Percentiles rank a stretch among this genome's conserved stretches.
Evolutionary conservation across 1,284 basidiomycete species (phyloP).

Genomic region (Takashimella tepidaria): DNA sequence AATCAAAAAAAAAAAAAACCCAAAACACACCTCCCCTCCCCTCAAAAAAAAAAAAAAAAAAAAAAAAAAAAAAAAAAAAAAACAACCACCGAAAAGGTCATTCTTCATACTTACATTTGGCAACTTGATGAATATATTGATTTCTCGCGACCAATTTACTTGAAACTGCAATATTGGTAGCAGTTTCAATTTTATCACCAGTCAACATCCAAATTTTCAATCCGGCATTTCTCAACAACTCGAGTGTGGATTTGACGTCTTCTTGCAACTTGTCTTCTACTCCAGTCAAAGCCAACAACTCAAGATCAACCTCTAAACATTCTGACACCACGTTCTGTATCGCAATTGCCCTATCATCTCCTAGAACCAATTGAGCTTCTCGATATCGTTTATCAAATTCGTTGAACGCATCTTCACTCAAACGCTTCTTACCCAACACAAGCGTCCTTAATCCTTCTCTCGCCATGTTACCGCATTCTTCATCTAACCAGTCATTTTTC

Average conservation of each 20-base stretch:
- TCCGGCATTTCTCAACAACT: conserved; percentile 89
- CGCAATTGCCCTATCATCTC: conserved; percentile 75
- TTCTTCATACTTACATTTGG: conserved; percentile 67
- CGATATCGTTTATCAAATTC: conserved; percentile 73
- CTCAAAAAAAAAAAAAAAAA: too few species aligned
- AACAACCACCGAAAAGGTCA: too few species aligned
- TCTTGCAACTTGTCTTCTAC: conserved; percentile 99
- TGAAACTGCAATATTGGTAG: conserved; percentile 95
- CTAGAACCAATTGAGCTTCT: conserved; percentile 62
- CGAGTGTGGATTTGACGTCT: conserved; percentile 89
- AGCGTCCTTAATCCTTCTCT: conserved; percentile 91
- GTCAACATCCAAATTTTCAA: conserved; percentile 99
- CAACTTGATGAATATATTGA: conserved; percentile 95
- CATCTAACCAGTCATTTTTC: conserved; percentile 97
- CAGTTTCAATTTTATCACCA: conserved; percentile 98
- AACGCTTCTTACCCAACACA: conserved; percentile 78
- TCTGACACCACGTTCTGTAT: conserved; percentile 70
- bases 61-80: too few species aligned
- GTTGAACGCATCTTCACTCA: conserved; percentile 64
- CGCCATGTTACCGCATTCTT: conserved; percentile 98
- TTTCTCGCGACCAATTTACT: conserved; percentile 93
- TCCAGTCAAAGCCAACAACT: conserved; percentile 88
- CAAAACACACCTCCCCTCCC: too few species aligned
- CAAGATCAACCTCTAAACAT: conserved; percentile 80
- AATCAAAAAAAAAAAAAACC: too few species aligned